Evolutionary conservation across 352 stramenopile species (phyloP).

Genomic region (Ophiocytium majus): DNA sequence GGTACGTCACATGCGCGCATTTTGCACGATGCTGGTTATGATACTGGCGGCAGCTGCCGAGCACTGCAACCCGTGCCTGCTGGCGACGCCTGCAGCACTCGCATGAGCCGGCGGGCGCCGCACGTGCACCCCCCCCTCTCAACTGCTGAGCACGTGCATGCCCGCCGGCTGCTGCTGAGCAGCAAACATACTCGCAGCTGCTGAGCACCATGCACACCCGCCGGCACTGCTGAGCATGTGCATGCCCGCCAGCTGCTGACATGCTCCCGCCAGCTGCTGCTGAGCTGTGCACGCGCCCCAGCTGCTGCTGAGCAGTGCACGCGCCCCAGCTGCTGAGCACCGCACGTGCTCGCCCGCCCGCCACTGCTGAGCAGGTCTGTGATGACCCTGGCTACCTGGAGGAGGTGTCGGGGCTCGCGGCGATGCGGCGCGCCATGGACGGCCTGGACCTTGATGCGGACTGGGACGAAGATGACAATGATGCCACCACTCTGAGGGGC

Average conservation of each 20-base stretch:
- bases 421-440: slow-evolving; percentile 65
- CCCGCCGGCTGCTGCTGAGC: too few relatives aligned
- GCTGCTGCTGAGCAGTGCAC: not conserved
- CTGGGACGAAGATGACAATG: slow-evolving; percentile 58
- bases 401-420: slow-evolving; percentile 65
- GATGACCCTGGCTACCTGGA: slow-evolving; percentile 65
- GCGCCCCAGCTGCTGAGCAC: not conserved
- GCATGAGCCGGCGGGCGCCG: too few relatives aligned
- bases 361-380: slow-evolving; percentile 41
- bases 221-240: not conserved
- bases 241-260: not conserved
- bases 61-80: too few relatives aligned
- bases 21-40: too few relatives aligned
- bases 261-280: not conserved
- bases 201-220: not conserved
- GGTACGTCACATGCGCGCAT: too few relatives aligned
- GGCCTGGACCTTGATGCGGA: slow-evolving; percentile 60
- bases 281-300: not conserved
- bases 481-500: too few relatives aligned
- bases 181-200: too few relatives aligned
- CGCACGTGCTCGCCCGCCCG: not conserved
- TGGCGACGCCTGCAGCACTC: too few relatives aligned
- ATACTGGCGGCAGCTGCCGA: too few relatives aligned
- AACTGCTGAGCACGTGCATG: too few relatives aligned
- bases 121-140: too few relatives aligned